phyloP scores from a whole-genome alignment of 805 yeast genomes.

The Candida endomychidarum region DNA sequence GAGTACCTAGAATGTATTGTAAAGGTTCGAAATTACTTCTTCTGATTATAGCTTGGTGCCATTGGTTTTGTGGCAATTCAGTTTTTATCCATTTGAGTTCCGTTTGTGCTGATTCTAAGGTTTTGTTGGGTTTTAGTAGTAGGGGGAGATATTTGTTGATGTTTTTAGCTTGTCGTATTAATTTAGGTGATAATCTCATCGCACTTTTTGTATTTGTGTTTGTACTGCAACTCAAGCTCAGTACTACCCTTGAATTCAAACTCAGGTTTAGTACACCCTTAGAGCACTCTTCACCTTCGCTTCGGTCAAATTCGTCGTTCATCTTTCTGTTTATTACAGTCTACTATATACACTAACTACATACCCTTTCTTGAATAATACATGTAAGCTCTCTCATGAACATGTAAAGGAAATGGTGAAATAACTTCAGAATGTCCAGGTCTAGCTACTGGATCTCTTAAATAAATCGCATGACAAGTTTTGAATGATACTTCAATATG shows the following conservation, averaged over 20 bases:
- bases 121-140: conserved; percentile 30
- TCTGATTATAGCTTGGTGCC: conserved; percentile 51
- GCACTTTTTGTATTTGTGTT: too few species aligned
- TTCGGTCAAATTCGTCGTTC: too few species aligned
- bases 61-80: conserved; percentile 51
- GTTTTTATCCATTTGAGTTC: conserved; percentile 65
- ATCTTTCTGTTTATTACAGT: too few species aligned
- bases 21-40: conserved; percentile 64
- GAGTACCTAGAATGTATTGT: conserved; percentile 81
- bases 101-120: conserved; percentile 43
- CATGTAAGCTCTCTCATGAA: conserved; percentile 94
- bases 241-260: too few species aligned
- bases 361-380: conserved; percentile 78
- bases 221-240: too few species aligned
- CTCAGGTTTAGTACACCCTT: too few species aligned
- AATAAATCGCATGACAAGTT: conserved; percentile 94
- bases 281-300: too few species aligned
- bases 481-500: conserved; percentile 88
- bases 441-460: conserved; percentile 95
- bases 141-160: conserved; percentile 31
- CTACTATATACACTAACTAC: conserved; percentile 18
- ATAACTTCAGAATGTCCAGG: conserved; percentile 97
- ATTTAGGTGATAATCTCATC: conserved; percentile 30
- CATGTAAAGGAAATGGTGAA: conserved; percentile 77
- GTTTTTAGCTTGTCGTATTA: conserved; percentile 27